Base-by-base conservation (phyloP, 2,329 filamentous ascomycete species). In the Lasiodiplodia sp. region DNA sequence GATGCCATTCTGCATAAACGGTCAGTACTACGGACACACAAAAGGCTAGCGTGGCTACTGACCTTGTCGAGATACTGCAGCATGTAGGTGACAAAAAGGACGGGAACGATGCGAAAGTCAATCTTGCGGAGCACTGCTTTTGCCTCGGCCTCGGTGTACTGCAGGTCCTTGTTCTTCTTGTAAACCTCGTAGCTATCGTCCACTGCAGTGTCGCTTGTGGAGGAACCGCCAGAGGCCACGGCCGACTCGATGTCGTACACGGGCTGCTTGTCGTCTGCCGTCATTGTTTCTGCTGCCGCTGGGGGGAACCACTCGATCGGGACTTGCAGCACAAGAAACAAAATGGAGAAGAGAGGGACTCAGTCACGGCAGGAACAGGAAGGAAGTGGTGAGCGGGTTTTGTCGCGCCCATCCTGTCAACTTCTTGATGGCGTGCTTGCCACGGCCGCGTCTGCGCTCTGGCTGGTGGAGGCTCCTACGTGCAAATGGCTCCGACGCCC, bases 61-160 rank as follows among this genome's bases (percentile, higher is more conserved):
- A 68, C 66, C 66, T 82, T 82, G 69, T 82, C 80, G 4, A 82
- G 75, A 68, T 82, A 79, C 67, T 82, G 80, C 52, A 82, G 66
- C 4, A 82, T 72, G 70, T 82, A 78, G 12, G 71, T 76, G 68
- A 78, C 73, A 71, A 78, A 78, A 0, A 78, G 68, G 14, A 78
- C 75, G 1, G 76, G 76, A 3, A 78, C 74, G 16, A 78, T 75
- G 12, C 74, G 69, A 18, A 60, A 23, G 55, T 78, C 77, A 21
- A 78, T 76, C 58, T 78, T 78, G 44, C 74, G 70, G 10, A 78
- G 69, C 0, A 75, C 75, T 37, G 68, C 71, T 68, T 75, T 78
- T 11, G 73, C 73, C 70, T 78, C 77, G 44, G 52, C 70, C 2
- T 73, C 69, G 47, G 74, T 71, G 28, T 71, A 70, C 5, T 71